Evolutionary conservation across 176 grass and related monocot genomes (phyloP).

Genomic region (Zoysia pacifica): DNA sequence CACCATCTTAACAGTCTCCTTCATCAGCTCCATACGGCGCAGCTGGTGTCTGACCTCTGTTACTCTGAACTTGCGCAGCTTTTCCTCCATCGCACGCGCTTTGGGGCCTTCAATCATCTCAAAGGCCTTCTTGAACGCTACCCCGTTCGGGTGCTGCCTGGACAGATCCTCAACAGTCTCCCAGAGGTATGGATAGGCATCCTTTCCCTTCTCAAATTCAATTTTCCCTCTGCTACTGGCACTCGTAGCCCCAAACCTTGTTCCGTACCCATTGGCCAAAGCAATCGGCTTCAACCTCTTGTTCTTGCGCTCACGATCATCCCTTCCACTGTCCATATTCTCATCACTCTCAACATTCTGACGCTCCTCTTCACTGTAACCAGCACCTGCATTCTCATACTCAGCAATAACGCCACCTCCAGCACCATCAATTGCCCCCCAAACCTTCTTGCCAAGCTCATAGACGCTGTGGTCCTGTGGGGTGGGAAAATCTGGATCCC

Average conservation of each 20-base stretch:
- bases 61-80: slow-evolving; percentile 58
- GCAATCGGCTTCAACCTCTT: slow-evolving; percentile 27
- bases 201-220: slow-evolving; percentile 49
- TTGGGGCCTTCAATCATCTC: slow-evolving; percentile 54
- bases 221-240: slow-evolving; percentile 18
- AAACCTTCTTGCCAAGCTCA: slow-evolving; percentile 62
- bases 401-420: slow-evolving; percentile 1
- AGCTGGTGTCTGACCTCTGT: slow-evolving; percentile 62
- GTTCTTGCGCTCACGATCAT: slow-evolving; percentile 41
- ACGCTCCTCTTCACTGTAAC: slow-evolving; percentile 44
- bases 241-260: not conserved
- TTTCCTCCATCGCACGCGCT: slow-evolving; percentile 57
- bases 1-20: slow-evolving; percentile 71
- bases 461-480: slow-evolving; percentile 53
- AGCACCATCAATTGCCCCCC: slow-evolving; percentile 26
- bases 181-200: slow-evolving; percentile 55
- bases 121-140: slow-evolving; percentile 57
- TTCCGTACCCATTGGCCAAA: slow-evolving; percentile 33
- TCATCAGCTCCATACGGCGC: slow-evolving; percentile 64
- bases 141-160: slow-evolving; percentile 47
- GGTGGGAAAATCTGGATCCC: slow-evolving; percentile 35
- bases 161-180: slow-evolving; percentile 61
- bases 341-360: slow-evolving; percentile 35
- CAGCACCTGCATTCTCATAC: slow-evolving; percentile 36
- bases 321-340: slow-evolving; percentile 30